Percentiles rank a stretch among this genome's conserved stretches.
phyloP scores from a whole-genome alignment of 2,329 filamentous ascomycete species.

The Aspergillus arachidicola region DNA sequence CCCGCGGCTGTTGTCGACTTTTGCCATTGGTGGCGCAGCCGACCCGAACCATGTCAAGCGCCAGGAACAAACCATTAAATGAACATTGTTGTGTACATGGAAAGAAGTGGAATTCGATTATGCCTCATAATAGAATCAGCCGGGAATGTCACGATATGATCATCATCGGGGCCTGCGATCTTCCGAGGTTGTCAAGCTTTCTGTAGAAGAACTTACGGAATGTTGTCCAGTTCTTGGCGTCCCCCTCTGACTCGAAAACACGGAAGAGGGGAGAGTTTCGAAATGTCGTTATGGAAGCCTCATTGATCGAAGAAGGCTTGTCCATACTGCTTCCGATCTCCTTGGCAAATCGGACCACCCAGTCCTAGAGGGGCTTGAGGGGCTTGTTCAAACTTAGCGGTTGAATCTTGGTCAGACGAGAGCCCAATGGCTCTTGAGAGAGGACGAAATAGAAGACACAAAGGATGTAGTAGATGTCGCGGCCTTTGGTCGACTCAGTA shows the following conservation, averaged over 20 bases:
- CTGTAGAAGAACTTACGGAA: constrained; percentile 7
- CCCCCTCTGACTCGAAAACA: constrained; percentile 35
- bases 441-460: constrained; percentile 47
- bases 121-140: too few relatives aligned
- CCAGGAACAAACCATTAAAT: too few relatives aligned
- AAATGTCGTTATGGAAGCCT: not conserved
- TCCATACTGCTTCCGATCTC: constrained; percentile 41
- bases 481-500: constrained; percentile 36
- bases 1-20: too few relatives aligned
- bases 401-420: constrained; percentile 30
- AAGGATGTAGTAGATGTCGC: constrained; percentile 41
- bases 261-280: constrained; percentile 25
- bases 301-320: constrained; percentile 34
- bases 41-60: too few relatives aligned
- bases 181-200: not conserved
- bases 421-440: constrained; percentile 34
- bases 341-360: constrained; percentile 44
- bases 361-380: constrained; percentile 39
- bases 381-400: constrained; percentile 32
- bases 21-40: too few relatives aligned
- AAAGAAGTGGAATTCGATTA: too few relatives aligned
- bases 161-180: constrained; percentile 19
- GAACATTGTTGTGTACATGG: too few relatives aligned
- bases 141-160: constrained; percentile 36
- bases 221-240: not conserved